Percentiles rank a stretch among this genome's conserved stretches.
These are phyloP conservation scores for Aspergillus versicolor DNA, from an alignment of 2,329 filamentous ascomycete species.

Conservation along the genomic window DNA sequence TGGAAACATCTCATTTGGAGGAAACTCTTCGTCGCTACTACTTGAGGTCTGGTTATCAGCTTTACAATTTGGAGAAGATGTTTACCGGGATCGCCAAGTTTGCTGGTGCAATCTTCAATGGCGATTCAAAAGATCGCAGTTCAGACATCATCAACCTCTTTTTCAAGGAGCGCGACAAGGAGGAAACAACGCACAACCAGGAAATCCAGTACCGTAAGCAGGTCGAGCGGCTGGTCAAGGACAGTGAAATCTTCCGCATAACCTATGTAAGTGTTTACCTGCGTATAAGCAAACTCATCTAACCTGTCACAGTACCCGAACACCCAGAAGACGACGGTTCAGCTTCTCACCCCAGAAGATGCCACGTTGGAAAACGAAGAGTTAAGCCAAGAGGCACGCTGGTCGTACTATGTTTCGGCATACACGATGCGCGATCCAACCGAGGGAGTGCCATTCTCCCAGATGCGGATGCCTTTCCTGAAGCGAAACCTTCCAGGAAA, in stretches of 20 bases:
- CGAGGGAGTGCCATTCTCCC: slow-evolving; percentile 67
- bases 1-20: slow-evolving; percentile 81
- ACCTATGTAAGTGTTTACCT: slow-evolving; percentile 71
- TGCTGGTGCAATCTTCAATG: slow-evolving; percentile 77
- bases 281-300: slow-evolving; percentile 25
- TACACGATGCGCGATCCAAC: slow-evolving; percentile 88
- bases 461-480: slow-evolving; percentile 67
- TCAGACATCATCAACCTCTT: slow-evolving; percentile 87
- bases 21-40: slow-evolving; percentile 91
- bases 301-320: slow-evolving; percentile 57
- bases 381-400: slow-evolving; percentile 62
- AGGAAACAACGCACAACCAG: slow-evolving; percentile 83
- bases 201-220: slow-evolving; percentile 90
- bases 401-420: slow-evolving; percentile 95
- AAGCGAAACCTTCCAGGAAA: slow-evolving; percentile 66
- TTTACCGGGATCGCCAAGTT: slow-evolving; percentile 78
- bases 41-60: slow-evolving; percentile 82
- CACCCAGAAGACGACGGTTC: slow-evolving; percentile 67
- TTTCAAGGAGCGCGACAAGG: slow-evolving; percentile 73
- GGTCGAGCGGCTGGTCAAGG: slow-evolving; percentile 89
- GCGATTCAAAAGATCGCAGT: slow-evolving; percentile 89
- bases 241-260: slow-evolving; percentile 86
- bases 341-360: slow-evolving; percentile 85
- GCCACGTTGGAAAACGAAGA: slow-evolving; percentile 73
- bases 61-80: slow-evolving; percentile 91